Evolutionary conservation across 495 filamentous ascomycete species (phyloP).

Genomic region (Tuber microsphaerosporum): DNA sequence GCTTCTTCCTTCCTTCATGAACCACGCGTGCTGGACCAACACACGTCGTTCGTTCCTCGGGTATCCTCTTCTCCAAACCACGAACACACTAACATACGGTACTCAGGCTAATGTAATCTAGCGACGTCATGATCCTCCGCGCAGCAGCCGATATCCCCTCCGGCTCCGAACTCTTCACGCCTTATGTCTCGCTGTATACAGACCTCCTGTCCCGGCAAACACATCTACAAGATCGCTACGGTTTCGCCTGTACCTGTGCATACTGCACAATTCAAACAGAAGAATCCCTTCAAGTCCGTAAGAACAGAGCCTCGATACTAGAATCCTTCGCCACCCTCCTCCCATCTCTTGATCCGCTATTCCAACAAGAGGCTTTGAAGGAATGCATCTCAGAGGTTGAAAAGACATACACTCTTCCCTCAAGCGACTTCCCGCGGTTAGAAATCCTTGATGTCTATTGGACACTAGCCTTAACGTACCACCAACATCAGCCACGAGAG

Average conservation of each 20-base stretch:
- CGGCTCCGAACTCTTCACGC: not conserved
- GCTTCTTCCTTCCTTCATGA: conserved; percentile 4
- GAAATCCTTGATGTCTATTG: not conserved
- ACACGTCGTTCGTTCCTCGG: conserved; percentile 1
- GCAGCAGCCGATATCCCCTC: not conserved
- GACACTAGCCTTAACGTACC: not conserved
- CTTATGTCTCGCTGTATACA: not conserved
- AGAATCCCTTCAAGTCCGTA: not conserved
- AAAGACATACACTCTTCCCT: not conserved
- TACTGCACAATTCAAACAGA: conserved; percentile 2
- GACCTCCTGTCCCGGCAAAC: not conserved
- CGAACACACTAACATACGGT: not conserved
- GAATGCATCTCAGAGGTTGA: not conserved
- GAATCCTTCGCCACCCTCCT: not conserved
- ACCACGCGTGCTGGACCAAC: not conserved
- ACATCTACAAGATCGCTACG: not conserved
- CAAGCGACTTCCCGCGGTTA: not conserved
- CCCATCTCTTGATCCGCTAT: not conserved
- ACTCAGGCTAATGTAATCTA: not conserved
- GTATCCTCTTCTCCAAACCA: not conserved
- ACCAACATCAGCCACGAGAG: not conserved
- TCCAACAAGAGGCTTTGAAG: not conserved
- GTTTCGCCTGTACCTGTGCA: not conserved
- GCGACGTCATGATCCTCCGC: not conserved
- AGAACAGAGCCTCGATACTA: not conserved